Percentiles rank a stretch among this genome's conserved stretches.
Conservation (phyloP, 768 basidiomycete species). For the Punctularia strigosozonata region DNA sequence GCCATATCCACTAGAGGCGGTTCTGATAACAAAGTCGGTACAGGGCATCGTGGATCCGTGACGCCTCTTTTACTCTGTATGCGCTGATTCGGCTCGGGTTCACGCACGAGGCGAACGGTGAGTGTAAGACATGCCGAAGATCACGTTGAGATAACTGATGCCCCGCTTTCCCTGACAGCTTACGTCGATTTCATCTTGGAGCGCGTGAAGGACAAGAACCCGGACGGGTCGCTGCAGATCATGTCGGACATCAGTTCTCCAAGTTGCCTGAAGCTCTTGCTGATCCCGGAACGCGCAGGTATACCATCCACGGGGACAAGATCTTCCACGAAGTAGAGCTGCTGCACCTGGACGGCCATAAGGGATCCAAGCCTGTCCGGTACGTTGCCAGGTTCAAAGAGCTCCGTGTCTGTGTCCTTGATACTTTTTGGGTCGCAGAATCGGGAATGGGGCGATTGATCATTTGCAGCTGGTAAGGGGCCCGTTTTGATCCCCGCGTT, state of each 20-base stretch:
- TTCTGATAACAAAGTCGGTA: slow-evolving; percentile 2
- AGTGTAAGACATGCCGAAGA: slow-evolving; percentile 8
- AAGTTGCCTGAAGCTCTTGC: slow-evolving; percentile 1
- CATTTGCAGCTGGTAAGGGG: slow-evolving; percentile 71
- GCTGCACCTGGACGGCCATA: slow-evolving; percentile 78
- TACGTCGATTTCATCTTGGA: slow-evolving; percentile 90
- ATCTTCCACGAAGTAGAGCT: slow-evolving; percentile 74
- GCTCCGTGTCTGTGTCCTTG: slow-evolving; percentile 3
- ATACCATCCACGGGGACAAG: slow-evolving; percentile 43
- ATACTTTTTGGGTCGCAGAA: slow-evolving; percentile 23
- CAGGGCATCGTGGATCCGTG: slow-evolving; percentile 87
- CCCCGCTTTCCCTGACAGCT: slow-evolving; percentile 40
- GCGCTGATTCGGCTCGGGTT: slow-evolving; percentile 90
- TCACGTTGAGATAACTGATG: neutral
- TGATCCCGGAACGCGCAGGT: neutral
- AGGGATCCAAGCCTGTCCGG: slow-evolving; percentile 76
- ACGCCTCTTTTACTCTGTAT: slow-evolving; percentile 92
- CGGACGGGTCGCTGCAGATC: slow-evolving; percentile 88
- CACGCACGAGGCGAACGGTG: slow-evolving; percentile 83
- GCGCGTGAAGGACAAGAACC: slow-evolving; percentile 70
- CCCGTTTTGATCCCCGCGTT: neutral
- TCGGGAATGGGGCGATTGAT: slow-evolving; percentile 94
- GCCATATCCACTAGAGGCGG: neutral
- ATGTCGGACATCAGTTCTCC: slow-evolving; percentile 37
- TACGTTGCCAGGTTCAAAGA: slow-evolving; percentile 9